Evolutionary conservation across 2,329 filamentous ascomycete genomes (phyloP).

Genomic region (Fusarium poae): DNA sequence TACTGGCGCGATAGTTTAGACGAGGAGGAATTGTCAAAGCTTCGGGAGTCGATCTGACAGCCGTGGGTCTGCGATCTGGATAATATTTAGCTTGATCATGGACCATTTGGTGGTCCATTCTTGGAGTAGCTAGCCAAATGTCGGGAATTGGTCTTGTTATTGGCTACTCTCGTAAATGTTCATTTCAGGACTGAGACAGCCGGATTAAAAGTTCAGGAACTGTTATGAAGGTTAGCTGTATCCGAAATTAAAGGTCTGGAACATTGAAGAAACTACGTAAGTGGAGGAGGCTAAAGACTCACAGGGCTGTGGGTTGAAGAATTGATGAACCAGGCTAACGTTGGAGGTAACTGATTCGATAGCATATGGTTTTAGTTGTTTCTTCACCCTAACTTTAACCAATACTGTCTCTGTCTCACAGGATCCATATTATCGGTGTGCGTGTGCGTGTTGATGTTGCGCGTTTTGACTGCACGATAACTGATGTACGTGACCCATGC

Average conservation of each 20-base stretch:
- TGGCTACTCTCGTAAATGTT: not conserved
- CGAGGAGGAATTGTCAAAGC: not conserved
- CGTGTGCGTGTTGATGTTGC: conserved; percentile 3
- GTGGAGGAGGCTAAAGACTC: not conserved
- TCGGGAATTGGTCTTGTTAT: not conserved
- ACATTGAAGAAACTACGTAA: not conserved
- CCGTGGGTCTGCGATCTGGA: not conserved
- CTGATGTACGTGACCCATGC: conserved; percentile 2
- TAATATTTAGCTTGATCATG: not conserved
- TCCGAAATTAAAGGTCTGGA: not conserved
- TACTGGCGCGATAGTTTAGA: not conserved
- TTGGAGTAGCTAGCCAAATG: not conserved
- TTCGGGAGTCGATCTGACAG: conserved; percentile 4
- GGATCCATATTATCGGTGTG: not conserved
- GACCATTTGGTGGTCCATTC: not conserved
- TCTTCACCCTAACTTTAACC: not conserved
- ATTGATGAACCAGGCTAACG: not conserved
- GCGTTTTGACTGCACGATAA: conserved; percentile 11
- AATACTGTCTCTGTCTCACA: not conserved
- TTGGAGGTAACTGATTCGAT: not conserved
- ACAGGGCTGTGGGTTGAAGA: not conserved
- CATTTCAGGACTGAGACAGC: conserved; percentile 15
- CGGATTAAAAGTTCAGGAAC: not conserved
- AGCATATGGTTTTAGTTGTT: no score
- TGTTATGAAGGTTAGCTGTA: not conserved